A percentile compares a stretch with the other conserved stretches of the same genome.
phyloP scores from a whole-genome alignment of 306 rosid genomes.

The Herpetospermum pedunculosum region DNA sequence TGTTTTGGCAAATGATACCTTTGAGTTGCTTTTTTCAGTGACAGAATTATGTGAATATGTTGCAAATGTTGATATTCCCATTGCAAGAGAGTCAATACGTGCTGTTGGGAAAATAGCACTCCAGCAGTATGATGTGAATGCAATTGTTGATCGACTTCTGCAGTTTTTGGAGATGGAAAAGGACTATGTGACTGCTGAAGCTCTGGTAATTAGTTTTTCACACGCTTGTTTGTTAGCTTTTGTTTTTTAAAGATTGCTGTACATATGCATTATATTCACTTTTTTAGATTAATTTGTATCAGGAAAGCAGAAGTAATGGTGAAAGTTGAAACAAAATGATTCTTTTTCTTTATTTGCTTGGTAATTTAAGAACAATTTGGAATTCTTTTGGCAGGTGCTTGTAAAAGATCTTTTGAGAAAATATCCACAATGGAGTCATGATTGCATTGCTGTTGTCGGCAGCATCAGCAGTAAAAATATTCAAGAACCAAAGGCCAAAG shows the following conservation, averaged over 20 bases:
- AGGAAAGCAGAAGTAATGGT: background rate
- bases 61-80: conserved; percentile 99
- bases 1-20: conserved; percentile 18
- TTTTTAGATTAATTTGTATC: background rate
- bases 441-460: conserved; percentile 99
- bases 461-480: conserved; percentile 94
- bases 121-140: conserved; percentile 98
- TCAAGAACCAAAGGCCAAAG: conserved; percentile 98
- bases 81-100: conserved; percentile 98
- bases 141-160: conserved; percentile 94
- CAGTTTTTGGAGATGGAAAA: conserved; percentile 99
- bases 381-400: conserved; percentile 60
- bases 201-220: conserved; percentile 58
- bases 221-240: background rate
- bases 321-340: background rate
- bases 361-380: conserved; percentile 7
- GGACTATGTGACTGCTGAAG: conserved; percentile 97
- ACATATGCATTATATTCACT: background rate
- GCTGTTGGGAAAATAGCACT: conserved; percentile 99
- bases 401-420: conserved; percentile 93
- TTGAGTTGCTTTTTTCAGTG: conserved; percentile 44
- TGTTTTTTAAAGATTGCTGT: background rate
- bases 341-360: background rate
- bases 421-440: conserved; percentile 99
- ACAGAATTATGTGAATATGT: conserved; percentile 98